A percentile compares a stretch with the other conserved stretches of the same genome.
phyloP scores from a whole-genome alignment of 768 basidiomycete species.

The Lactarius evosmus region DNA sequence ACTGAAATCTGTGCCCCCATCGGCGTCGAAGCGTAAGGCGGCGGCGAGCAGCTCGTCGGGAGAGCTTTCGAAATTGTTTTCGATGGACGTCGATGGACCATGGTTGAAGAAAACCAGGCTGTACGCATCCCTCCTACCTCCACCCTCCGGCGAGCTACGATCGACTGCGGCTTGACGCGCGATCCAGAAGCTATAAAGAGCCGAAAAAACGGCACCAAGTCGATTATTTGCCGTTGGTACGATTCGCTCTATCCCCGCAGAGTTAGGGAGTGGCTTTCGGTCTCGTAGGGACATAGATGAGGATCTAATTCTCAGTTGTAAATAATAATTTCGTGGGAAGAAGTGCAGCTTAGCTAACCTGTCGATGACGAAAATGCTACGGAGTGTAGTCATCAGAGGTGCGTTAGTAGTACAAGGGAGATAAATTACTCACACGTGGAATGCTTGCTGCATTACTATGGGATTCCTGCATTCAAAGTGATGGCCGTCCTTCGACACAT shows the following conservation, averaged over 20 bases:
- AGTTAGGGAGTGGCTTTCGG: constrained; percentile 43
- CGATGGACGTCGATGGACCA: constrained; percentile 30
- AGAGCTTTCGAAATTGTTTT: constrained; percentile 46
- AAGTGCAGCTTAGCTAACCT: constrained; percentile 41
- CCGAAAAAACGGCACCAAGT: constrained; percentile 55
- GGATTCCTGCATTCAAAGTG: constrained; percentile 54
- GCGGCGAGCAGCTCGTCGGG: constrained; percentile 44
- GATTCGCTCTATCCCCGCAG: constrained; percentile 43
- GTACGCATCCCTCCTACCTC: constrained; percentile 49
- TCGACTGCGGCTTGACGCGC: constrained; percentile 44
- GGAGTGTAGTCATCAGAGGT: background rate
- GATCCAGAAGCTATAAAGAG: constrained; percentile 54
- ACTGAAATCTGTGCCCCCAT: constrained; percentile 45
- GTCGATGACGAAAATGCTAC: constrained; percentile 52
- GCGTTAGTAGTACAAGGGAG: no score
- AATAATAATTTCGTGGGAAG: constrained; percentile 34
- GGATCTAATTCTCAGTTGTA: constrained; percentile 39
- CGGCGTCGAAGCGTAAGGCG: constrained; percentile 36
- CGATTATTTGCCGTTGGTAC: constrained; percentile 42
- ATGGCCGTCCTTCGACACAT: constrained; percentile 58
- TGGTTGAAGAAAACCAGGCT: constrained; percentile 51
- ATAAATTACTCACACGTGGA: constrained; percentile 50
- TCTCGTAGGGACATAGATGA: constrained; percentile 47
- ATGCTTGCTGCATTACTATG: constrained; percentile 49
- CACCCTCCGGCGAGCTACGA: constrained; percentile 29